These are phyloP conservation scores for Talaromyces nanjingensis DNA, from an alignment of 495 filamentous ascomycete species.

Conservation along the genomic window DNA sequence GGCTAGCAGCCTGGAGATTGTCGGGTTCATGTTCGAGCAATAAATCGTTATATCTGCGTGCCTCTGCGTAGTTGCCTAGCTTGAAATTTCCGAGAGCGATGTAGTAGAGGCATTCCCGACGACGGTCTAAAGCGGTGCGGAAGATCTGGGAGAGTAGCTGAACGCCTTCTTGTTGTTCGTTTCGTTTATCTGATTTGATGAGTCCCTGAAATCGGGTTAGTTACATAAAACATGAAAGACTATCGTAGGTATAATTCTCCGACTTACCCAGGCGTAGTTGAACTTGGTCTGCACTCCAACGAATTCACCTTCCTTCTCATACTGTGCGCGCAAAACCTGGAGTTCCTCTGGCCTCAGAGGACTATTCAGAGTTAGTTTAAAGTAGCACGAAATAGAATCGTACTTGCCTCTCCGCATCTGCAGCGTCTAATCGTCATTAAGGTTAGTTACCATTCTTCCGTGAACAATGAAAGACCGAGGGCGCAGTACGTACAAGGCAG, in stretches of 20 bases:
- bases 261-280: slow-evolving; percentile 92
- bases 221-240: background rate
- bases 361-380: slow-evolving; percentile 33
- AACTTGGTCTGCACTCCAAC: slow-evolving; percentile 98
- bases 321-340: slow-evolving; percentile 83
- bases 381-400: background rate
- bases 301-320: slow-evolving; percentile 92
- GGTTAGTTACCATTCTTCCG: background rate
- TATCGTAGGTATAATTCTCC: background rate
- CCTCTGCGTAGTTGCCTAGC: slow-evolving; percentile 93
- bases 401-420: slow-evolving; percentile 79
- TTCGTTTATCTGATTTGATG: slow-evolving; percentile 78
- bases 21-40: slow-evolving; percentile 81
- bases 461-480: slow-evolving; percentile 15
- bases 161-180: slow-evolving; percentile 92
- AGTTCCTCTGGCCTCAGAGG: slow-evolving; percentile 86
- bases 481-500: slow-evolving; percentile 59
- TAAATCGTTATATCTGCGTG: slow-evolving; percentile 86
- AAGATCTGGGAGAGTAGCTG: slow-evolving; percentile 95
- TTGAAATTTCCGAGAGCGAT: slow-evolving; percentile 95
- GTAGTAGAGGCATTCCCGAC: slow-evolving; percentile 97
- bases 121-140: slow-evolving; percentile 79
- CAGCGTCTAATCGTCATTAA: slow-evolving; percentile 61
- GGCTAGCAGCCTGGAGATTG: slow-evolving; percentile 82
- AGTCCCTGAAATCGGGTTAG: slow-evolving; percentile 55